phyloP scores from a whole-genome alignment of 768 basidiomycete genomes.

The Sutorius australiensis region DNA sequence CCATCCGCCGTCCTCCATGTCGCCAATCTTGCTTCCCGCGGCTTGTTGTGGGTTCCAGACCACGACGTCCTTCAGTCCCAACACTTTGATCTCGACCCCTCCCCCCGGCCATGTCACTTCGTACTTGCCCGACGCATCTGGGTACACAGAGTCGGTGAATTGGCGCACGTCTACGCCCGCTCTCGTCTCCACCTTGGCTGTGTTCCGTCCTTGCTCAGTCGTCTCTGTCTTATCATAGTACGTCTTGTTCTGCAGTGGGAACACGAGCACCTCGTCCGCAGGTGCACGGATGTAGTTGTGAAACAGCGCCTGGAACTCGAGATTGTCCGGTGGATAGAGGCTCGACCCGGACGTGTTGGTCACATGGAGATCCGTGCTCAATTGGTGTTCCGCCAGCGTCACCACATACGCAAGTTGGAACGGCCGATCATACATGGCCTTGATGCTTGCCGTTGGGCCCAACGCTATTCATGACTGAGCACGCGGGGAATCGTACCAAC shows the following conservation, averaged over 20 bases:
- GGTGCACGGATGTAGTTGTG: conserved; percentile 85
- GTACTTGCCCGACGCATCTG: conserved; percentile 54
- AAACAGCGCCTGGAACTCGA: conserved; percentile 90
- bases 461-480: conserved; percentile 44
- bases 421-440: conserved; percentile 51
- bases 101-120: conserved; percentile 58
- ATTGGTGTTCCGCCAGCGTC: conserved; percentile 65
- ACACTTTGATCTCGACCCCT: conserved; percentile 48
- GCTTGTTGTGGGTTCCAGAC: conserved; percentile 89
- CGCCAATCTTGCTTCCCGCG: conserved; percentile 67
- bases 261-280: conserved; percentile 53
- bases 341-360: conserved; percentile 57
- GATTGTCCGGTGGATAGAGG: conserved; percentile 35
- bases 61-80: conserved; percentile 75
- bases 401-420: conserved; percentile 83
- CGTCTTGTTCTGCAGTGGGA: conserved; percentile 55
- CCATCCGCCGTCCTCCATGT: conserved; percentile 92
- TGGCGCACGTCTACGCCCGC: conserved; percentile 60
- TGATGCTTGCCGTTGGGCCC: conserved; percentile 56
- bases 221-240: conserved; percentile 83
- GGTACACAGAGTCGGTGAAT: conserved; percentile 77
- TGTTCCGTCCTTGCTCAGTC: conserved; percentile 45
- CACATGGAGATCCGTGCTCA: conserved; percentile 80
- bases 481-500: background rate
- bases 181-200: conserved; percentile 55